Evolutionary conservation across 306 rosid genomes (phyloP).

Genomic region (Lupinus albus): DNA sequence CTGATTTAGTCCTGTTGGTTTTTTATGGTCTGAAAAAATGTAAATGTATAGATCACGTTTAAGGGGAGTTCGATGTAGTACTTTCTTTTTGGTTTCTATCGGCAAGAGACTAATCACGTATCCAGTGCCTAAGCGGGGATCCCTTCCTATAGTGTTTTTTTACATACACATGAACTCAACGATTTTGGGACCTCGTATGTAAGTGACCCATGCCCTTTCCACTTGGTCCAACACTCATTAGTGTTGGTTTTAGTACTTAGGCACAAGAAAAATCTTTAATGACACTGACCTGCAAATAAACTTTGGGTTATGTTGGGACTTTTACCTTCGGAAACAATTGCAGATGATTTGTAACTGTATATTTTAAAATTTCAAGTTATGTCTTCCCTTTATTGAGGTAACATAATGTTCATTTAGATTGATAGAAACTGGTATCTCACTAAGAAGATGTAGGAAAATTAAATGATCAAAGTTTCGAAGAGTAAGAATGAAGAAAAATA

Average conservation of each 20-base stretch:
- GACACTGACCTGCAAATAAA: neutral
- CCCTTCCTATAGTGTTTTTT: too few relatives aligned
- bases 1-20: neutral
- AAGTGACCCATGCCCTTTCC: too few relatives aligned
- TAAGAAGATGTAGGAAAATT: too few relatives aligned
- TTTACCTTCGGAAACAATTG: neutral
- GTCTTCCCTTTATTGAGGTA: neutral
- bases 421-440: too few relatives aligned
- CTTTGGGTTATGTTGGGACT: constrained; percentile 4
- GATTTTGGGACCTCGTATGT: too few relatives aligned
- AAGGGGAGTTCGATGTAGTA: neutral
- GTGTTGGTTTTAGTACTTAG: neutral
- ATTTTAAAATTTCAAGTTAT: neutral
- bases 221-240: too few relatives aligned
- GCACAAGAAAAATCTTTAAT: neutral
- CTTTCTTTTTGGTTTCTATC: neutral
- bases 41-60: neutral
- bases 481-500: too few relatives aligned
- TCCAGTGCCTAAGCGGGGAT: too few relatives aligned
- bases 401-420: neutral
- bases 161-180: too few relatives aligned
- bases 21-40: too few relatives aligned
- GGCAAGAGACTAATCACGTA: too few relatives aligned
- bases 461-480: too few relatives aligned
- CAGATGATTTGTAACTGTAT: neutral